Conservation (phyloP, 1,284 basidiomycete species). For the Papiliotrema fonsecae region DNA sequence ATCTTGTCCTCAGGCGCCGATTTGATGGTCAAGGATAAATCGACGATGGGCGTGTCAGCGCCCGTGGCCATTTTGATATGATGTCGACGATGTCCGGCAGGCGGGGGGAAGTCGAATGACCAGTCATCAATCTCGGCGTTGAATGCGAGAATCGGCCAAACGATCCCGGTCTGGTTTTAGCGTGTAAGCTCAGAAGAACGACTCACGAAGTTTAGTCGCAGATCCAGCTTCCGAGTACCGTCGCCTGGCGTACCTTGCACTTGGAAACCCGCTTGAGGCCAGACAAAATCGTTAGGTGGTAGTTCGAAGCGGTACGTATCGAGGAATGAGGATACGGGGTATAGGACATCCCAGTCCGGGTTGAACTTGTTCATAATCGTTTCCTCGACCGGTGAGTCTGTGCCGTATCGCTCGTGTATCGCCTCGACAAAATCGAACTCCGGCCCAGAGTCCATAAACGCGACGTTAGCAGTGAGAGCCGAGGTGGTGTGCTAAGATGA, state of each 20-base stretch:
- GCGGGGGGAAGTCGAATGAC: conserved; percentile 72
- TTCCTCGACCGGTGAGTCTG: conserved; percentile 22
- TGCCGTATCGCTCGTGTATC: conserved; percentile 59
- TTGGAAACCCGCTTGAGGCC: conserved; percentile 27
- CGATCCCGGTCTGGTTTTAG: conserved; percentile 28
- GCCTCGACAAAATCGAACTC: conserved; percentile 40
- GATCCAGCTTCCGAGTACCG: conserved; percentile 60
- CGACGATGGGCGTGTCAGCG: conserved; percentile 30
- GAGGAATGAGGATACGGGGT: conserved; percentile 65
- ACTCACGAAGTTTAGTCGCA: conserved; percentile 74
- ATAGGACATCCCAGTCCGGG: conserved; percentile 76
- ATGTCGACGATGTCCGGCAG: conserved; percentile 69
- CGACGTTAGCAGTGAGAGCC: conserved; percentile 74
- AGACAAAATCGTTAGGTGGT: conserved; percentile 45
- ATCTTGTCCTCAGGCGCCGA: conserved; percentile 23
- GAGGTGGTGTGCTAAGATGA: conserved; percentile 60
- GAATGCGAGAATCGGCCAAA: conserved; percentile 71
- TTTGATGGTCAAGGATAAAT: conserved; percentile 32
- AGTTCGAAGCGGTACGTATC: conserved; percentile 38
- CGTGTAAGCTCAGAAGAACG: conserved; percentile 37
- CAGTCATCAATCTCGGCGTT: conserved; percentile 85
- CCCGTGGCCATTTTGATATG: conserved; percentile 66
- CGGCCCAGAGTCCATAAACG: conserved; percentile 76
- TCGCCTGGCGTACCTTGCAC: conserved; percentile 44
- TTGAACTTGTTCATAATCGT: conserved; percentile 40